Conservation (phyloP, 176 grass and related monocot genomes). For the Hyparrhenia diplandra region DNA sequence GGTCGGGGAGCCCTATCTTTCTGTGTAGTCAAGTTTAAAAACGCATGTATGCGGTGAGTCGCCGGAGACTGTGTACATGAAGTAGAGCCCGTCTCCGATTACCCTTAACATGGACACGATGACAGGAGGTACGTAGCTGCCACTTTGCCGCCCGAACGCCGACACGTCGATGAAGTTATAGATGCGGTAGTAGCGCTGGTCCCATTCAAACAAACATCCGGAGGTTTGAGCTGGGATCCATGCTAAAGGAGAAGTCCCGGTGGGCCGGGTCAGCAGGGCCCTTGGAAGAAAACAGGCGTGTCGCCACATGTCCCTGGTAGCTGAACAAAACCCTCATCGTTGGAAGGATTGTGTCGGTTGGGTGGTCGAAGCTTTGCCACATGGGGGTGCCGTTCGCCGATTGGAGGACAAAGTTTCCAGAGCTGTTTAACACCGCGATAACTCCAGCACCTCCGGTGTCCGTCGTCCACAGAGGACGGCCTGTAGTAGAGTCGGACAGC, state of each 20-base stretch:
- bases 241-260: not conserved
- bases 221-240: not conserved
- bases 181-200: not conserved
- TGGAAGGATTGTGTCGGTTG: conserved; percentile 27
- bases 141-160: too few relatives aligned
- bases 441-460: not conserved
- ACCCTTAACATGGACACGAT: not conserved
- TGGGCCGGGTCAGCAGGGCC: conserved; percentile 20
- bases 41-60: not conserved
- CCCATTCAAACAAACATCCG: not conserved
- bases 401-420: conserved; percentile 32
- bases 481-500: not conserved
- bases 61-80: not conserved
- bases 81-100: not conserved
- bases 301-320: not conserved
- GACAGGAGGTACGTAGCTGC: not conserved
- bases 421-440: not conserved
- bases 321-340: not conserved
- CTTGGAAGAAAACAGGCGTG: conserved; percentile 6
- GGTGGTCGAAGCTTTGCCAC: conserved; percentile 52
- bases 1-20: not conserved
- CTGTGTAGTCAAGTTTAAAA: not conserved
- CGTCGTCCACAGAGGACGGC: conserved; percentile 10
- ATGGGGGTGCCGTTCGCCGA: not conserved
- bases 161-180: not conserved